Evolutionary conservation across 2,329 filamentous ascomycete genomes (phyloP).

Genomic region (Helicocarpus griseus): DNA sequence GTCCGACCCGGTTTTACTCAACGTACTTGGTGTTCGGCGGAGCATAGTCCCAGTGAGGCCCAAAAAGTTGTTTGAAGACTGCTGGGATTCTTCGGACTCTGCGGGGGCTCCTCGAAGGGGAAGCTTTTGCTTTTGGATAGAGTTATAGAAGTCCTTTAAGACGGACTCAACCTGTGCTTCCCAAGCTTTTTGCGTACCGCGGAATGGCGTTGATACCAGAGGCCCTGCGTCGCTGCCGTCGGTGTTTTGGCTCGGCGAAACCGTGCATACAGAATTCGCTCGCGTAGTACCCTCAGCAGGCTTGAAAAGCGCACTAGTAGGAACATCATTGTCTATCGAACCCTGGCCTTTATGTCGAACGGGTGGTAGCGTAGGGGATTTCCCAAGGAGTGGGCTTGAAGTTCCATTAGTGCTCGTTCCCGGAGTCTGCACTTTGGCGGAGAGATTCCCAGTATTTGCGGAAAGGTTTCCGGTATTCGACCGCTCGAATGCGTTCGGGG

Average conservation of each 20-base stretch:
- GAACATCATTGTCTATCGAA: slow-evolving; percentile 14
- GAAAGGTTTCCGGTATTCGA: slow-evolving; percentile 28
- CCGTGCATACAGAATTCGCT: slow-evolving; percentile 18
- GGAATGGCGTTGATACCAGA: slow-evolving; percentile 67
- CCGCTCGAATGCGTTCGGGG: slow-evolving; percentile 55
- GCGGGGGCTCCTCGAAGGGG: slow-evolving; percentile 67
- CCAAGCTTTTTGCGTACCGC: slow-evolving; percentile 69
- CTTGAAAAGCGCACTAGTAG: slow-evolving; percentile 11
- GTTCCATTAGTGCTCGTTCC: not conserved
- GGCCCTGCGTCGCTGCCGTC: slow-evolving; percentile 56
- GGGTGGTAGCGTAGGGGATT: slow-evolving; percentile 6
- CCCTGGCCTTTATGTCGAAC: slow-evolving; percentile 10
- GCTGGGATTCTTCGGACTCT: slow-evolving; percentile 27
- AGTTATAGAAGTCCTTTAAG: slow-evolving; percentile 81
- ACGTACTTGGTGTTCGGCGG: slow-evolving; percentile 76
- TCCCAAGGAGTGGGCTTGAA: not conserved
- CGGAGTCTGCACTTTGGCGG: slow-evolving; percentile 13
- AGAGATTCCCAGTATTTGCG: slow-evolving; percentile 26
- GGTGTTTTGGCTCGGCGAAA: slow-evolving; percentile 23
- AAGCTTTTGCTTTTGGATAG: slow-evolving; percentile 77
- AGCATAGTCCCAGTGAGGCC: slow-evolving; percentile 59
- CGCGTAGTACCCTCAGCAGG: slow-evolving; percentile 19
- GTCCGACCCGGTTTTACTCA: slow-evolving; percentile 90
- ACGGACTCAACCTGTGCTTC: slow-evolving; percentile 83
- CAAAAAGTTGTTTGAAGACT: slow-evolving; percentile 52